Base-by-base conservation (phyloP, 2,329 filamentous ascomycete genomes). In the Triangularia setosa region DNA sequence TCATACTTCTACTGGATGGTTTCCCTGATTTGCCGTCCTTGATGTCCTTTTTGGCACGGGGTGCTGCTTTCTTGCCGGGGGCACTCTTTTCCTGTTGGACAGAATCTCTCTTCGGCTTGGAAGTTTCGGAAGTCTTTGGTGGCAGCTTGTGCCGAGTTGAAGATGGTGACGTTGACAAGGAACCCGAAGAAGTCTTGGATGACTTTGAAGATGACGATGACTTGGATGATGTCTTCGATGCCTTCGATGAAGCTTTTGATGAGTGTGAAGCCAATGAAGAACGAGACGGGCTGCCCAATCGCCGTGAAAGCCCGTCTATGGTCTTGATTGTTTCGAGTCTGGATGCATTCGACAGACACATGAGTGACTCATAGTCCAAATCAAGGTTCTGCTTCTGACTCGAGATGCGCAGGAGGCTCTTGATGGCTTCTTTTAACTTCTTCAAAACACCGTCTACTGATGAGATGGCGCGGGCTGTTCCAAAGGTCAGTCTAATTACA, bases 321-420 rank as follows among this genome's bases (percentile, higher is more conserved):
- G 82, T 76, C 62, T 75, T 75, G 65, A 84, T 77, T 1, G 82
- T 80, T 58, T 83, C 80, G n/a, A 76, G 65, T 25, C 81, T 76
- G 0, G 81, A 83, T 2, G 77, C 72, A 64, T 79, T 79, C 3
- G 82, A 84, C 27, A 85, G 69, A 5, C 78, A 76, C 65, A 79
- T 72, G 27, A 85, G 75, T 2, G 79, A 80, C 25, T 77, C 75
- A 65, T 81, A 83, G 71, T 83, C 80, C 52, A 83, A 69, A 27
- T 69, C 69, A 1, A 74, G 75, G 35, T 70, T 69, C 54, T 74
- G 71, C 16, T 73, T 70, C 33, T 72, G 73, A 63, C 71, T 75
- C 16, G 75, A 76, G 44, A 75, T 68, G n/a, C 72, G 71, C 3
- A 81, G 70, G 5, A 81, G 71, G 16, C 73, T 74, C n/a, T 74